These are phyloP conservation scores for Phlebiopsis flavidoalba DNA, from an alignment of 768 basidiomycete genomes.

Conservation along the genomic window DNA sequence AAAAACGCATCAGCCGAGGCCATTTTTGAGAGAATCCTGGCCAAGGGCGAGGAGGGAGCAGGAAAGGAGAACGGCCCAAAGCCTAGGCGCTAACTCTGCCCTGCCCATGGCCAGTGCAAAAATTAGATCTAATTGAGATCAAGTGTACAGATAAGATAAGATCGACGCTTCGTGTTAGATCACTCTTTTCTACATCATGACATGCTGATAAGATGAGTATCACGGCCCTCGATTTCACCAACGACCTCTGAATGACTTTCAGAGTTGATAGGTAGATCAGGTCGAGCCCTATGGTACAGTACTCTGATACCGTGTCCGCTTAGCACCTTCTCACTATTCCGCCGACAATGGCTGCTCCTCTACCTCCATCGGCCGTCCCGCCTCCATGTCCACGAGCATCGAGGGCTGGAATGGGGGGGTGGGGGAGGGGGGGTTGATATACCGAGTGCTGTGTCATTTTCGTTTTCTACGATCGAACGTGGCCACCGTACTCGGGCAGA, in stretches of 20 bases:
- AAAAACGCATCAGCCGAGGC: background rate
- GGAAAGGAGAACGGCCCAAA: background rate
- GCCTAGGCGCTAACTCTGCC: background rate
- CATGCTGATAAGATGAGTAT: no score
- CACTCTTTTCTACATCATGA: no score
- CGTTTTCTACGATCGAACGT: slow-evolving; percentile 19
- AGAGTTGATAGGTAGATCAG: slow-evolving; percentile 20
- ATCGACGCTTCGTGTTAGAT: no score
- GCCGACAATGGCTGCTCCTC: slow-evolving; percentile 33
- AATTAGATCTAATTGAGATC: background rate
- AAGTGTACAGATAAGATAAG: slow-evolving; percentile 2
- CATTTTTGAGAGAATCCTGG: slow-evolving; percentile 3
- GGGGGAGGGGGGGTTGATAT: no score
- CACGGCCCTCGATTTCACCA: background rate
- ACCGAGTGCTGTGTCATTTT: slow-evolving; percentile 19
- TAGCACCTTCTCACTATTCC: slow-evolving; percentile 19
- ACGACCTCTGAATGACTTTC: slow-evolving; percentile 15
- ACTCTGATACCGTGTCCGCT: slow-evolving; percentile 8
- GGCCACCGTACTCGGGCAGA: slow-evolving; percentile 22
- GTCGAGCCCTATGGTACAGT: slow-evolving; percentile 17
- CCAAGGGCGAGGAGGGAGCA: background rate
- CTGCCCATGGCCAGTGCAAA: background rate
- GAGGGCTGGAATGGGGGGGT: slow-evolving; percentile 34
- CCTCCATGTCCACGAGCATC: slow-evolving; percentile 33
- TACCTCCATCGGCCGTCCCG: slow-evolving; percentile 32